phyloP scores from a whole-genome alignment of 2,329 filamentous ascomycete species.

The Didymella glomerata region DNA sequence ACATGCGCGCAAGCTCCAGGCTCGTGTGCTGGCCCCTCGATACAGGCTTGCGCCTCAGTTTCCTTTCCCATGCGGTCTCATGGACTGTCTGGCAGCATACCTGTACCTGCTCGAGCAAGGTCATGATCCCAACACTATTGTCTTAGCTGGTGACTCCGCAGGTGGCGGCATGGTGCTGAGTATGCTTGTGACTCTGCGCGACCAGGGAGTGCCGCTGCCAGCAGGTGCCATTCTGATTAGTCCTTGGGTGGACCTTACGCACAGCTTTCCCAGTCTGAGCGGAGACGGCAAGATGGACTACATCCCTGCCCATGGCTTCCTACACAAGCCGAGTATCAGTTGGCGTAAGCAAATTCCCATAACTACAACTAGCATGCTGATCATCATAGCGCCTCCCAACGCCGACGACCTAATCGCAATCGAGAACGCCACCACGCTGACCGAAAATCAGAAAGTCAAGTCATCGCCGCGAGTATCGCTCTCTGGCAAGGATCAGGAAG shows the following conservation, averaged over 20 bases:
- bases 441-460: constrained; percentile 20
- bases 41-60: constrained; percentile 94
- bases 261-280: constrained; percentile 92
- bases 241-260: constrained; percentile 94
- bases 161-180: constrained; percentile 88
- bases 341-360: constrained; percentile 66
- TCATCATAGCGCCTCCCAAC: constrained; percentile 72
- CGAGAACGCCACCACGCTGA: constrained; percentile 39
- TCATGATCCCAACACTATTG: constrained; percentile 81
- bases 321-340: constrained; percentile 85
- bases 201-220: constrained; percentile 82
- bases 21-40: constrained; percentile 81
- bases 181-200: constrained; percentile 80
- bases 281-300: constrained; percentile 80
- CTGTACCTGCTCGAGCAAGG: constrained; percentile 75
- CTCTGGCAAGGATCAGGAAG: constrained; percentile 29
- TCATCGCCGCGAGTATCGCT: constrained; percentile 18
- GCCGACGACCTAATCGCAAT: constrained; percentile 71
- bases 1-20: constrained; percentile 92
- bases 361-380: not conserved
- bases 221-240: constrained; percentile 91
- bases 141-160: constrained; percentile 91
- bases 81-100: constrained; percentile 90
- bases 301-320: constrained; percentile 85
- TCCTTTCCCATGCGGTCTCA: constrained; percentile 90